These are phyloP conservation scores for Fraxinus baroniana DNA, from an alignment of 305 asterid genomes.

Conservation along the genomic window DNA sequence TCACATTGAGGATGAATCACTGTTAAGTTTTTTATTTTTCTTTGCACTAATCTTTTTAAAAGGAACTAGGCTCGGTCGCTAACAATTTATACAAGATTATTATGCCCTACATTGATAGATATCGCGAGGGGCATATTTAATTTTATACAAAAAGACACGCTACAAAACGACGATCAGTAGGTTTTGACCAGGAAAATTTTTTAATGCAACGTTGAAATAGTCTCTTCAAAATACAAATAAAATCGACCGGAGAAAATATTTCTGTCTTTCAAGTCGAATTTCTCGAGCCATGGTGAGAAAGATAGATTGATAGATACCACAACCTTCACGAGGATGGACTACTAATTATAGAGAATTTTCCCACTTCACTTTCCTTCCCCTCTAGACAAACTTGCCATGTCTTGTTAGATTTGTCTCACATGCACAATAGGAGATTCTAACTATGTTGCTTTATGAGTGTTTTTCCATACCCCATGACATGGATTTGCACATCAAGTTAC, in stretches of 20 bases:
- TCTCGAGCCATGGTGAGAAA: not conserved
- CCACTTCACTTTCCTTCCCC: not conserved
- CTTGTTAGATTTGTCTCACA: conserved; percentile 33
- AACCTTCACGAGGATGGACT: not conserved
- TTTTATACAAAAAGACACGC: not conserved
- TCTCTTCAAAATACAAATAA: not conserved
- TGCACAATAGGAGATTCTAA: conserved; percentile 26
- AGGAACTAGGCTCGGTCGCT: not conserved
- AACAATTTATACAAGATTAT: not conserved
- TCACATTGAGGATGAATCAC: not conserved
- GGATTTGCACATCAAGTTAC: not conserved
- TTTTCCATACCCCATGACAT: conserved; percentile 23
- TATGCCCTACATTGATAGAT: not conserved
- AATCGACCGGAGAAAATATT: not conserved
- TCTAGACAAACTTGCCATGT: conserved; percentile 18
- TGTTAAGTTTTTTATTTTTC: not conserved
- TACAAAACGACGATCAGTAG: not conserved
- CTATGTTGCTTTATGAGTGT: conserved; percentile 18
- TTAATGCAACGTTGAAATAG: not conserved
- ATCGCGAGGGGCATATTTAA: not conserved
- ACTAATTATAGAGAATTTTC: not conserved
- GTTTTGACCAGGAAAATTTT: not conserved
- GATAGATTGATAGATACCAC: not conserved
- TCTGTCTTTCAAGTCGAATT: not conserved
- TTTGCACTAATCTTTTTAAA: not conserved